Percentiles rank a stretch among this genome's conserved stretches.
These are phyloP conservation scores for Drechslerella dactyloides DNA, from an alignment of 2,329 filamentous ascomycete species.

Conservation along the genomic window DNA sequence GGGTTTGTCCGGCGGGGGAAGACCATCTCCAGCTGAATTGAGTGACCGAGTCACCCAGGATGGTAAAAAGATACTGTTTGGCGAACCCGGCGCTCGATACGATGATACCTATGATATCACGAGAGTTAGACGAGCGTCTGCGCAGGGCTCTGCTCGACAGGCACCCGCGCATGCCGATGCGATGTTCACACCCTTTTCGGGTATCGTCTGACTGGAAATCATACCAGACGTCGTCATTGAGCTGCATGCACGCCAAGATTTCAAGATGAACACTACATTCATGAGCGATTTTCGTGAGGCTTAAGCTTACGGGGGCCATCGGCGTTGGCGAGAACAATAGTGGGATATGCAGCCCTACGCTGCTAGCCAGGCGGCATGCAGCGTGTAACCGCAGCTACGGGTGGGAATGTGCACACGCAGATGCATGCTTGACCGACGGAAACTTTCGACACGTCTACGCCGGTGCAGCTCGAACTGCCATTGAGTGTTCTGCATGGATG, in stretches of 20 bases:
- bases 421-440: too few relatives aligned
- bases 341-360: background rate
- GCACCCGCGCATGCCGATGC: background rate
- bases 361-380: background rate
- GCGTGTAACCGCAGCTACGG: background rate
- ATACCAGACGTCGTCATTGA: background rate
- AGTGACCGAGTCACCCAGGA: background rate
- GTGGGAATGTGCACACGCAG: too few relatives aligned
- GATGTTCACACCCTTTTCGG: too few relatives aligned
- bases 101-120: constrained; percentile 1
- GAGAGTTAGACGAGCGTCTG: background rate
- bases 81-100: background rate
- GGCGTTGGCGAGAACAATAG: background rate
- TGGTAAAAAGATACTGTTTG: background rate
- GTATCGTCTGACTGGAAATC: background rate
- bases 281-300: background rate
- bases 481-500: too few relatives aligned
- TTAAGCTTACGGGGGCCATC: background rate
- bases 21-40: background rate
- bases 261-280: background rate
- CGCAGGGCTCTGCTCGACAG: background rate
- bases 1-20: background rate
- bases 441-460: too few relatives aligned
- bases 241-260: background rate
- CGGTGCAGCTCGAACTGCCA: too few relatives aligned